Percentiles rank a stretch among this genome's conserved stretches.
phyloP scores from a whole-genome alignment of 257 asterid genomes.

The Cinchona pubescens region DNA sequence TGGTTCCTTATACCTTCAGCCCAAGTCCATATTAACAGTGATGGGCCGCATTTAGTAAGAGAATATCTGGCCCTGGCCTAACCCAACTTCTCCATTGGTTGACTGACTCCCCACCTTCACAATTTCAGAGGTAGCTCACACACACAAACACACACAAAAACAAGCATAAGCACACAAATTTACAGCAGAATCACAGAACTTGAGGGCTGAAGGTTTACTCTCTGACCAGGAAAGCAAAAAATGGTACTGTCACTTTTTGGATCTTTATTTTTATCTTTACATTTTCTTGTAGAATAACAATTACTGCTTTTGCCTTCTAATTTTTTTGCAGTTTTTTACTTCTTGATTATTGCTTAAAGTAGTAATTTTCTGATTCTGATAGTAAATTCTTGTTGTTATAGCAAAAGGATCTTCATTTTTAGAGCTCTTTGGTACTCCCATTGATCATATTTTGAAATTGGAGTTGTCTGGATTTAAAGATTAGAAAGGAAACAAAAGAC shows the following conservation, averaged over 20 bases:
- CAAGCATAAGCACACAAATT: neutral
- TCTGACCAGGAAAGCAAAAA: neutral
- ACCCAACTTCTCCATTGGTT: neutral
- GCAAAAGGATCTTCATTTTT: constrained; percentile 6
- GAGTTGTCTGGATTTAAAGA: neutral
- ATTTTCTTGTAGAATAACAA: neutral
- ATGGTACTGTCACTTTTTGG: constrained; percentile 1
- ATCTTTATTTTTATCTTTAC: neutral
- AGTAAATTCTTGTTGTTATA: constrained; percentile 2
- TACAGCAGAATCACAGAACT: neutral
- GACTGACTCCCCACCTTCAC: neutral
- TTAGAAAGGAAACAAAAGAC: neutral
- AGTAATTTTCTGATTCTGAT: neutral
- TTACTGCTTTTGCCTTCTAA: neutral
- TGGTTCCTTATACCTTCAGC: neutral
- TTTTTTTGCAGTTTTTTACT: neutral
- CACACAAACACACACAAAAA: neutral
- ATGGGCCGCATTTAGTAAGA: too few species aligned
- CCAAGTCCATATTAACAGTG: neutral
- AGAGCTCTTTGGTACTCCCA: constrained; percentile 4
- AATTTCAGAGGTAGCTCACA: too few species aligned
- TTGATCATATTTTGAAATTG: constrained; percentile 6
- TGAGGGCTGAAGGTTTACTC: constrained; percentile 4
- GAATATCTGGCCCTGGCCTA: constrained; percentile 11
- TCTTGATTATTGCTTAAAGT: neutral